Evolutionary conservation across 805 yeast species (phyloP).

Genomic region (Wickerhamomyces chambardii): DNA sequence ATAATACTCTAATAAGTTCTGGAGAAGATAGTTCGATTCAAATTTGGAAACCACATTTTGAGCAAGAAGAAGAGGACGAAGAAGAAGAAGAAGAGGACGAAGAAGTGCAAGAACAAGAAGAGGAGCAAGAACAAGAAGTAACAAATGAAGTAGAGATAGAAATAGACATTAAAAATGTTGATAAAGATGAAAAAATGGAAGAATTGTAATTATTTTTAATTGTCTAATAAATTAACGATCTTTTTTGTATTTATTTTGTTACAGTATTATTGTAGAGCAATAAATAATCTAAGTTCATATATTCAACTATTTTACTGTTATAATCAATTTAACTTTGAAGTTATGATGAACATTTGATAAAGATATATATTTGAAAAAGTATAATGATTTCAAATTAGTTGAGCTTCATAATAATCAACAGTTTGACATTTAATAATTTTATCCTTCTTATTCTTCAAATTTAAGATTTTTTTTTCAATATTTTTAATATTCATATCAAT

Average conservation of each 20-base stretch:
- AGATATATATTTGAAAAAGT: too few relatives aligned
- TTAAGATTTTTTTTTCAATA: slow-evolving; percentile 10
- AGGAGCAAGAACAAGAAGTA: slow-evolving; percentile 7
- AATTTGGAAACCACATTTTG: slow-evolving; percentile 49
- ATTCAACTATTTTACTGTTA: too few relatives aligned
- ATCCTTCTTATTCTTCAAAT: slow-evolving; percentile 18
- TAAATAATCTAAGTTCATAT: too few relatives aligned
- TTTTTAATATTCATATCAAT: slow-evolving; percentile 24
- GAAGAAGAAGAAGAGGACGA: slow-evolving; percentile 21
- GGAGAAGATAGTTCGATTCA: slow-evolving; percentile 73
- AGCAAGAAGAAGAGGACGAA: slow-evolving; percentile 29
- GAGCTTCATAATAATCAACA: slow-evolving; percentile 23
- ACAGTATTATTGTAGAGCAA: too few relatives aligned
- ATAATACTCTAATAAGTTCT: slow-evolving; percentile 52
- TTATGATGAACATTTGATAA: too few relatives aligned
- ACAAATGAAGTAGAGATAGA: slow-evolving; percentile 5
- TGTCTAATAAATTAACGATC: too few relatives aligned
- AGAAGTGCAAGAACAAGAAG: slow-evolving; percentile 5
- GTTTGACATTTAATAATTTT: slow-evolving; percentile 26
- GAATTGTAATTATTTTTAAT: not conserved
- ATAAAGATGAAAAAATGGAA: not conserved
- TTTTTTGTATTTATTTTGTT: too few relatives aligned
- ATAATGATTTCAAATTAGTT: not conserved
- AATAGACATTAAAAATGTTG: slow-evolving; percentile 2
- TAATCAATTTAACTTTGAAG: too few relatives aligned